phyloP scores from a whole-genome alignment of 2,329 filamentous ascomycete genomes.

The Colletotrichum lini region DNA sequence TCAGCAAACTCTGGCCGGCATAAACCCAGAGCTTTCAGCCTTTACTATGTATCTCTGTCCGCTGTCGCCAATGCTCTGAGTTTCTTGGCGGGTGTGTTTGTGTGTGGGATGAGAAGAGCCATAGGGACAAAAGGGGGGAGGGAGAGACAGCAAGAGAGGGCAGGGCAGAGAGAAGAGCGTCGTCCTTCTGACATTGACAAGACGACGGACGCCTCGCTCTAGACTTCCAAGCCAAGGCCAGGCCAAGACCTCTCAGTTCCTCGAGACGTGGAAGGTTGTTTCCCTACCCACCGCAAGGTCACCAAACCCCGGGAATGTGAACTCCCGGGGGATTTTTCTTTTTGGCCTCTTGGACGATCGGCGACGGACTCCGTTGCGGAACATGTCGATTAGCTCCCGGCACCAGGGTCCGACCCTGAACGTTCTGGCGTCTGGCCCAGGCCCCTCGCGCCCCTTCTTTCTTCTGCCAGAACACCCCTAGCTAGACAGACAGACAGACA shows the following conservation, averaged over 20 bases:
- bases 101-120: not conserved
- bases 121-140: not conserved
- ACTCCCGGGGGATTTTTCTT: conserved; percentile 22
- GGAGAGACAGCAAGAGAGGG: not conserved
- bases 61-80: conserved; percentile 29
- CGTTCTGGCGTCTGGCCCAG: conserved; percentile 6
- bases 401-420: conserved; percentile 28
- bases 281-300: conserved; percentile 6
- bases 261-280: conserved; percentile 13
- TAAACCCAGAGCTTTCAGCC: conserved; percentile 39
- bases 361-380: conserved; percentile 37
- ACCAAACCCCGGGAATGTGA: conserved; percentile 14
- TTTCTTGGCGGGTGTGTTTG: not conserved
- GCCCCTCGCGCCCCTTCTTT: not conserved
- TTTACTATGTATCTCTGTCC: conserved; percentile 9
- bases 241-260: conserved; percentile 28
- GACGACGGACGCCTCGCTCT: not conserved
- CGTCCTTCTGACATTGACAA: conserved; percentile 1
- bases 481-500: not conserved
- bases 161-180: not conserved
- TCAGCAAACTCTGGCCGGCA: conserved; percentile 35
- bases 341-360: conserved; percentile 31
- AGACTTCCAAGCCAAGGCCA: conserved; percentile 2
- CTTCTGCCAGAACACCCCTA: not conserved
- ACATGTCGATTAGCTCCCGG: conserved; percentile 38